phyloP scores from a whole-genome alignment of 2,329 filamentous ascomycete genomes.

The Pseudogymnoascus sp. region DNA sequence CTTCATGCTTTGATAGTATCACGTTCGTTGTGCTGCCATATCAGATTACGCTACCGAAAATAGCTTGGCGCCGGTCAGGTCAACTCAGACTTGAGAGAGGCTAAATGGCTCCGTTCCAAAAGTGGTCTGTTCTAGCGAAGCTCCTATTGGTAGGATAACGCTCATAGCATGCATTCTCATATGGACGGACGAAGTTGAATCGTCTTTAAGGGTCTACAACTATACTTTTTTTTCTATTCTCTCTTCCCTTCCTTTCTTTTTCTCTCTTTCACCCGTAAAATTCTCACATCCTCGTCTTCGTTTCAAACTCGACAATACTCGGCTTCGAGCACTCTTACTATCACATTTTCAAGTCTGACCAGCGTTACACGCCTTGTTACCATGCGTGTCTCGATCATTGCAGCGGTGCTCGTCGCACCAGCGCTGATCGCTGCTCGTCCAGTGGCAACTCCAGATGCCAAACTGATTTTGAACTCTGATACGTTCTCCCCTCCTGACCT shows the following conservation, averaged over 20 bases:
- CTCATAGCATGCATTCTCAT: not conserved
- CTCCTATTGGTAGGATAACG: not conserved
- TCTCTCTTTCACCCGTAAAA: not conserved
- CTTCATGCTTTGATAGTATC: not conserved
- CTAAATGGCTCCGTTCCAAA: not conserved
- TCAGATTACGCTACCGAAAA: not conserved
- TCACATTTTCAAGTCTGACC: not conserved
- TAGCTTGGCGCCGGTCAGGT: not conserved
- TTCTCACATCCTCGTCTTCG: not conserved
- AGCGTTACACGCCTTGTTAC: not conserved
- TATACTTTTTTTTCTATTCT: not conserved
- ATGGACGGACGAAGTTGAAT: not conserved
- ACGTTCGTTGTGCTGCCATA: not conserved
- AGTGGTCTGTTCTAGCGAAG: not conserved
- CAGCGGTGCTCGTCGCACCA: not conserved
- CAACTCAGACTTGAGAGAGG: not conserved
- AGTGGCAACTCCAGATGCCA: not conserved
- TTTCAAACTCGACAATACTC: not conserved
- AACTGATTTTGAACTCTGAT: not conserved
- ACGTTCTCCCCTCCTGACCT: not conserved
- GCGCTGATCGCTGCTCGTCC: not conserved
- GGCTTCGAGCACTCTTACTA: not conserved
- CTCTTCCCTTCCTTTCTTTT: not conserved
- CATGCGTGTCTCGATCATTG: not conserved
- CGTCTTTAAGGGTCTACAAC: not conserved